Conservation (phyloP, 257 asterid species). For the Oldenlandia corymbosa region DNA sequence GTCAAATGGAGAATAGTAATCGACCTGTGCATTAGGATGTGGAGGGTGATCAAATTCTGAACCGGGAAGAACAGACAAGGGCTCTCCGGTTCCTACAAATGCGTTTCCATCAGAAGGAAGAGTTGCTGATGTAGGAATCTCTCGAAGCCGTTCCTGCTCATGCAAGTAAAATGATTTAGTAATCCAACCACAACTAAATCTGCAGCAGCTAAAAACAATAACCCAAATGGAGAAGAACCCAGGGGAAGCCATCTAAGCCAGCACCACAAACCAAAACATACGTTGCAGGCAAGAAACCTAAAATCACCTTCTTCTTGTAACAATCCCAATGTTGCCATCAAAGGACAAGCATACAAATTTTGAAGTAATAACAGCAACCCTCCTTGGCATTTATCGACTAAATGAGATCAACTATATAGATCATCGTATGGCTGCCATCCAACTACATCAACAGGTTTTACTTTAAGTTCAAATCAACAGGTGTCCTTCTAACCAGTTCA, state of each 20-base stretch:
- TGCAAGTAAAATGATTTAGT: constrained; percentile 6
- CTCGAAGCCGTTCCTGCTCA: constrained; percentile 80
- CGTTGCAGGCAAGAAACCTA: background rate
- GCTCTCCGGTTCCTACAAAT: constrained; percentile 53
- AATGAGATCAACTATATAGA: no score
- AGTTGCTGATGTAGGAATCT: constrained; percentile 73
- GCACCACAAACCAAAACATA: background rate
- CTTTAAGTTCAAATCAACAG: no score
- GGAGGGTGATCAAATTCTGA: constrained; percentile 60
- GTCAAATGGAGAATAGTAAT: constrained; percentile 15
- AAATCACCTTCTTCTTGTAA: background rate
- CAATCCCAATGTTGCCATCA: background rate
- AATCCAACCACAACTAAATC: background rate
- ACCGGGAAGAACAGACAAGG: constrained; percentile 77
- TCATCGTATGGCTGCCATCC: no score
- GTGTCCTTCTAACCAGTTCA: no score
- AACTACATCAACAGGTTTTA: no score
- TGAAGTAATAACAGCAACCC: background rate
- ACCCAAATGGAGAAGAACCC: background rate
- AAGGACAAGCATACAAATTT: background rate
- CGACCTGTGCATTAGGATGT: constrained; percentile 75
- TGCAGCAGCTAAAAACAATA: background rate
- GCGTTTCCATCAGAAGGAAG: constrained; percentile 58
- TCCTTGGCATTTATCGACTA: background rate
- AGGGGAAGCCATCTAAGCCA: background rate